phyloP scores from a whole-genome alignment of 371 early-diverging fungal species.

The Conidiobolus incongruus region DNA sequence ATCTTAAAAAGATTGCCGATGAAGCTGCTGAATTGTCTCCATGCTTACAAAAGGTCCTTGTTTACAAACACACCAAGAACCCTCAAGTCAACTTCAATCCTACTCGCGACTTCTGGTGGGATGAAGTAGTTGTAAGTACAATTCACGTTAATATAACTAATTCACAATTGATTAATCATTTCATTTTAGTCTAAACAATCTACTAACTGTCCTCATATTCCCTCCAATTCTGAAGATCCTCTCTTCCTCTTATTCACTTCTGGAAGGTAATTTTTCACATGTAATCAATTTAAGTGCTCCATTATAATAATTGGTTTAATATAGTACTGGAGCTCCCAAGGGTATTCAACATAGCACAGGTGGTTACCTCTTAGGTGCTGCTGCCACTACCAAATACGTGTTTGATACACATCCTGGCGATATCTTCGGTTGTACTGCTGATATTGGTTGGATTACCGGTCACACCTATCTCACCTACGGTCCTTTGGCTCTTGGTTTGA shows the following conservation, averaged over 20 bases:
- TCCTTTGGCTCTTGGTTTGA: constrained; percentile 70
- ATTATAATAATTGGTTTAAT: background rate
- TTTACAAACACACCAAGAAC: constrained; percentile 70
- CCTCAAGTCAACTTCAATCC: constrained; percentile 37
- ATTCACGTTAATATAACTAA: too few species aligned
- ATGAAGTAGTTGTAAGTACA: constrained; percentile 44
- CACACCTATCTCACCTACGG: constrained; percentile 90
- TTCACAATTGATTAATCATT: too few species aligned
- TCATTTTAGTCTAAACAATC: constrained; percentile 23
- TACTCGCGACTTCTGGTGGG: constrained; percentile 72
- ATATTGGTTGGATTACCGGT: constrained; percentile 62
- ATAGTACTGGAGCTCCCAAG: constrained; percentile 84
- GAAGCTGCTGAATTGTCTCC: too few species aligned
- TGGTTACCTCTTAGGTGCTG: constrained; percentile 84
- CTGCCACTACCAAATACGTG: constrained; percentile 64
- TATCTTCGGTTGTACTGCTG: constrained; percentile 63
- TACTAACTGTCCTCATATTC: constrained; percentile 54
- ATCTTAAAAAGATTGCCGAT: constrained; percentile 77
- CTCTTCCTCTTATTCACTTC: constrained; percentile 93
- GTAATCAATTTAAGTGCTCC: too few species aligned
- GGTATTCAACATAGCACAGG: constrained; percentile 82
- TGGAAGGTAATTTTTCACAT: constrained; percentile 18
- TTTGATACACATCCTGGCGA: constrained; percentile 78
- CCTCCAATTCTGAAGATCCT: constrained; percentile 82
- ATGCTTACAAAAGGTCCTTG: constrained; percentile 35